Percentiles rank a stretch among this genome's conserved stretches.
phyloP scores from a whole-genome alignment of 1,284 basidiomycete species.

The Cutaneotrichosporon sp. region DNA sequence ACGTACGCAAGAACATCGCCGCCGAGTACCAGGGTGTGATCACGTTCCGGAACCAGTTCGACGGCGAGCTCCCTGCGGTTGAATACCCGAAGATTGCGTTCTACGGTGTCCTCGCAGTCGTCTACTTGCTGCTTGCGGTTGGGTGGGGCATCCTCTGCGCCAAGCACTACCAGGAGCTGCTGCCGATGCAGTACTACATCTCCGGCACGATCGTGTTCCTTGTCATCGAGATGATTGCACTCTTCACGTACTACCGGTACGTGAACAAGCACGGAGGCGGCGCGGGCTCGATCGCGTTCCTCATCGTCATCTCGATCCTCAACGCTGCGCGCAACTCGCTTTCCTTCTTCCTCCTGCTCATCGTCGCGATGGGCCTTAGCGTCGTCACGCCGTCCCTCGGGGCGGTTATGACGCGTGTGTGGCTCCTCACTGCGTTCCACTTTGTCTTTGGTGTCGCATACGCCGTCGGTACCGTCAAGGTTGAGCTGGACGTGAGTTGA shows the following conservation, averaged over 20 bases:
- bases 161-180: slow-evolving; percentile 73
- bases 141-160: slow-evolving; percentile 85
- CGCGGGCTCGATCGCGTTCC: slow-evolving; percentile 72
- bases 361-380: slow-evolving; percentile 82
- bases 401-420: slow-evolving; percentile 48
- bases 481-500: slow-evolving; percentile 69
- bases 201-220: slow-evolving; percentile 87
- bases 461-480: slow-evolving; percentile 85
- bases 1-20: slow-evolving; percentile 57
- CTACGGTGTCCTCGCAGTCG: slow-evolving; percentile 77
- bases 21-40: slow-evolving; percentile 79
- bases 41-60: slow-evolving; percentile 82
- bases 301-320: slow-evolving; percentile 79
- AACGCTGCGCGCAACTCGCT: slow-evolving; percentile 91
- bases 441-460: slow-evolving; percentile 94
- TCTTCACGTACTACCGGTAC: slow-evolving; percentile 63
- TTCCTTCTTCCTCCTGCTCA: slow-evolving; percentile 88
- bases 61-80: slow-evolving; percentile 82
- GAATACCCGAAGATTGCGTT: slow-evolving; percentile 99
- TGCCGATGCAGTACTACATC: slow-evolving; percentile 78
- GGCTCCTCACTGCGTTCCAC: slow-evolving; percentile 59
- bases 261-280: slow-evolving; percentile 82
- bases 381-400: slow-evolving; percentile 60
- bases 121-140: slow-evolving; percentile 68
- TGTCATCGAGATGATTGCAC: slow-evolving; percentile 88